phyloP scores from a whole-genome alignment of 2,329 filamentous ascomycete species.

The Endocalyx cinctus region DNA sequence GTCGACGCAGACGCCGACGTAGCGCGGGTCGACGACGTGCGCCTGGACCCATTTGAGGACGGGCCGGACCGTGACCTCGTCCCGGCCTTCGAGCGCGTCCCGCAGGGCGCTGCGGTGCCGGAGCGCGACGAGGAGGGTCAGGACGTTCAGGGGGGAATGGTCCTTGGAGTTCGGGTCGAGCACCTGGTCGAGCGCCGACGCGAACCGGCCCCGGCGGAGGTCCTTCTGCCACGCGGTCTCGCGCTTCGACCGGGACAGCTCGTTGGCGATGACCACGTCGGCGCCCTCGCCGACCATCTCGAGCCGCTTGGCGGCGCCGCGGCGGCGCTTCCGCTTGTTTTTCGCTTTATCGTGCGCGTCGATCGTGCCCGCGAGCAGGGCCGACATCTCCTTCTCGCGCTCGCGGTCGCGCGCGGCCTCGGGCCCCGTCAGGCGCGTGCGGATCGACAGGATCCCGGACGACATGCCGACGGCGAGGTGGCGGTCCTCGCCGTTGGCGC shows the following conservation, averaged over 20 bases:
- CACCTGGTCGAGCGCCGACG: conserved; percentile 72
- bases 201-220: conserved; percentile 73
- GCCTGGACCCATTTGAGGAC: conserved; percentile 78
- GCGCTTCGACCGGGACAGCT: conserved; percentile 38
- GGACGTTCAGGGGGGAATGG: conserved; percentile 55
- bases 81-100: conserved; percentile 72
- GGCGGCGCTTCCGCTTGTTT: conserved; percentile 61
- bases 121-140: conserved; percentile 79
- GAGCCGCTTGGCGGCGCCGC: conserved; percentile 47
- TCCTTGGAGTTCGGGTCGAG: conserved; percentile 51
- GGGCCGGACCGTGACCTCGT: conserved; percentile 76
- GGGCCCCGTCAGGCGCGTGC: conserved; percentile 79
- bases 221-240: conserved; percentile 75
- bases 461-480: conserved; percentile 95
- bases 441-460: conserved; percentile 84
- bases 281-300: conserved; percentile 80
- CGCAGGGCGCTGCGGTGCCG: conserved; percentile 83
- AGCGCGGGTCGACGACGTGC: conserved; percentile 77
- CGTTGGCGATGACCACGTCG: conserved; percentile 83
- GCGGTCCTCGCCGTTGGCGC: conserved; percentile 71
- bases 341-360: conserved; percentile 71
- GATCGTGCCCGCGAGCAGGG: conserved; percentile 71
- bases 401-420: conserved; percentile 74
- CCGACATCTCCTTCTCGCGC: conserved; percentile 79
- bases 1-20: conserved; percentile 77